These are phyloP conservation scores for Aspergillus saccharolyticus DNA, from an alignment of 495 filamentous ascomycete species.

Conservation along the genomic window DNA sequence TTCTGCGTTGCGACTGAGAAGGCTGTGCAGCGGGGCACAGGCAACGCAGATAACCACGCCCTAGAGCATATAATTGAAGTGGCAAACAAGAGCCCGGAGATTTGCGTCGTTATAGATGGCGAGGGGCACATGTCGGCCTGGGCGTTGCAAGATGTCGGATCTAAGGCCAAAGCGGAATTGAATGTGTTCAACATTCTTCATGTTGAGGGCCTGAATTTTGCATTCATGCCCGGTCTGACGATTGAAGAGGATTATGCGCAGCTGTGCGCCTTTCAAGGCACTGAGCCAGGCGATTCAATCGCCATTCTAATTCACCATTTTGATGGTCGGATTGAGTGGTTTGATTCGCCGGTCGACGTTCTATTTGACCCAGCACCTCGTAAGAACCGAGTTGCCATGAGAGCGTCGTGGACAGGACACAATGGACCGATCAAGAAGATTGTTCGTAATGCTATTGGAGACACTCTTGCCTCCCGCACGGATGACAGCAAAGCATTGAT, in stretches of 20 bases:
- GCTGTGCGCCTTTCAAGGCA: conserved; percentile 65
- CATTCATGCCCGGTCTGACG: conserved; percentile 49
- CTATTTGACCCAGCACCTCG: conserved; percentile 76
- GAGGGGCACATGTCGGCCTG: conserved; percentile 87
- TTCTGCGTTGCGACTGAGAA: conserved; percentile 71
- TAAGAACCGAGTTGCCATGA: conserved; percentile 52
- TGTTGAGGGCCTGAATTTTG: conserved; percentile 63
- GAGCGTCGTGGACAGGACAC: conserved; percentile 77
- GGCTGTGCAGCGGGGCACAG: conserved; percentile 59
- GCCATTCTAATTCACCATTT: conserved; percentile 82
- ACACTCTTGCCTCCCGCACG: conserved; percentile 76
- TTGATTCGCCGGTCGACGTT: conserved; percentile 69
- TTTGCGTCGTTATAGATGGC: conserved; percentile 81
- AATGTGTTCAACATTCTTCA: conserved; percentile 87
- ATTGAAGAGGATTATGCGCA: conserved; percentile 58
- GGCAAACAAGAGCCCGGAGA: conserved; percentile 78
- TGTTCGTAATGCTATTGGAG: conserved; percentile 73
- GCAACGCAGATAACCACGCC: conserved; percentile 60
- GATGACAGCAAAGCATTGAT: conserved; percentile 73
- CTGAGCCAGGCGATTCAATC: conserved; percentile 54
- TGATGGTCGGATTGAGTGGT: conserved; percentile 78
- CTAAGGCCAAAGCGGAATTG: conserved; percentile 59
- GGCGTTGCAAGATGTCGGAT: conserved; percentile 87
- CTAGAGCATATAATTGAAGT: conserved; percentile 83
- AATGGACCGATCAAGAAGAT: conserved; percentile 76